A percentile compares a stretch with the other conserved stretches of the same genome.
phyloP scores from a whole-genome alignment of 176 grass and related monocot species.

The Avena atlantica region DNA sequence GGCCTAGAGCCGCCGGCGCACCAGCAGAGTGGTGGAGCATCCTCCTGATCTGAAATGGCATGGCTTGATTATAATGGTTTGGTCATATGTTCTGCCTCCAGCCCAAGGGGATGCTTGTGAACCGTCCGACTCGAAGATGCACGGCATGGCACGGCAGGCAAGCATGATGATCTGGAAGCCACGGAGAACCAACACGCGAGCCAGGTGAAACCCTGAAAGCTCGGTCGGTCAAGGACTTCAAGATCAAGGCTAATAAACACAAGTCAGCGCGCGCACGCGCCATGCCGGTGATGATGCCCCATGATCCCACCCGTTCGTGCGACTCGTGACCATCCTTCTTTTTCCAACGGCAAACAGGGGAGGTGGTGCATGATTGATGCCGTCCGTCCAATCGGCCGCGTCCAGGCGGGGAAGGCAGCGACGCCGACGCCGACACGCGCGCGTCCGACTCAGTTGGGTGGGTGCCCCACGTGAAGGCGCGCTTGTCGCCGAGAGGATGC shows the following conservation, averaged over 20 bases:
- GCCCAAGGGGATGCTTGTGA: too few relatives aligned
- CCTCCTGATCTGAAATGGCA: too few relatives aligned
- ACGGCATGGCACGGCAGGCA: too few relatives aligned
- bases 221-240: background rate
- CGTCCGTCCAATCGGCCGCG: background rate
- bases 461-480: conserved; percentile 16
- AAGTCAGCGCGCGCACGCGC: conserved; percentile 2
- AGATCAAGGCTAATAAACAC: background rate
- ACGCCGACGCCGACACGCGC: background rate
- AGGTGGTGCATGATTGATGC: background rate
- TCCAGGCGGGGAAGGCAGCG: background rate
- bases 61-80: too few relatives aligned
- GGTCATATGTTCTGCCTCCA: too few relatives aligned
- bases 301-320: background rate
- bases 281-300: background rate
- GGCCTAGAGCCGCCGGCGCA: too few relatives aligned
- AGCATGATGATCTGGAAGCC: too few relatives aligned
- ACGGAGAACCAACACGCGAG: background rate
- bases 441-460: background rate
- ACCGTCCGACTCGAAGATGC: too few relatives aligned
- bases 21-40: too few relatives aligned
- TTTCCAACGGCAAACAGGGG: conserved; percentile 15
- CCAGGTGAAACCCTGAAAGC: conserved; percentile 3
- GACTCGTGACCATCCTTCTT: conserved; percentile 29
- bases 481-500: background rate